phyloP scores from a whole-genome alignment of 2,329 filamentous ascomycete species.

The Fusarium sp. region DNA sequence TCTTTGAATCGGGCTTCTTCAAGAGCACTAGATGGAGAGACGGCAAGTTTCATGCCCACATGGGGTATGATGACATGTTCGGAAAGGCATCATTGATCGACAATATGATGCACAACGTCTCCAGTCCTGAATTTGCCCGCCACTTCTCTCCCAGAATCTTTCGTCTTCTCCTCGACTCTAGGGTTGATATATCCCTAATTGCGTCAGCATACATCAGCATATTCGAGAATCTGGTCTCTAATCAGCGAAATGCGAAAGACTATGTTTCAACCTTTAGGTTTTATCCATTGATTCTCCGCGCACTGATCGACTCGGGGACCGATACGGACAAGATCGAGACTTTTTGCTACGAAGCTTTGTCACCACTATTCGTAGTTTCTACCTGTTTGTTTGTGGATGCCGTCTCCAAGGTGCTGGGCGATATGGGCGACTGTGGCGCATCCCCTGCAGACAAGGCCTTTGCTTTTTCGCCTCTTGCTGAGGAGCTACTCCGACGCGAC shows the following conservation, averaged over 20 bases:
- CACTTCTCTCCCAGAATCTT: background rate
- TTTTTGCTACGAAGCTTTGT: background rate
- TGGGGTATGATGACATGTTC: background rate
- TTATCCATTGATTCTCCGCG: background rate
- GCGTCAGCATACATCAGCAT: background rate
- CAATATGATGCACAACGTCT: background rate
- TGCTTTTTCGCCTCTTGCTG: background rate
- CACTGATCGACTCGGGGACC: background rate
- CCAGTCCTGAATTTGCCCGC: background rate
- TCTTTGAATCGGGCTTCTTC: background rate
- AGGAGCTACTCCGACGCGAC: background rate
- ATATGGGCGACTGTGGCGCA: background rate
- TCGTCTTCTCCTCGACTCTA: background rate
- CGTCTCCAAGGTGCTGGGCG: background rate
- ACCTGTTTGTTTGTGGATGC: background rate
- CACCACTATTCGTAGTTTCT: background rate
- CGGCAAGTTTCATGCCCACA: background rate
- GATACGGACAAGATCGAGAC: background rate
- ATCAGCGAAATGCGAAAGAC: fast-evolving
- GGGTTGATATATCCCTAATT: background rate
- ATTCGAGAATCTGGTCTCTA: background rate
- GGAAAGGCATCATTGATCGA: background rate
- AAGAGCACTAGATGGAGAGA: background rate
- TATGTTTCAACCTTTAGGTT: background rate
- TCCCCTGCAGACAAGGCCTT: background rate